These are phyloP conservation scores for Fistulifera pelliculosa DNA, from an alignment of 108 stramenopile species.

Conservation along the genomic window DNA sequence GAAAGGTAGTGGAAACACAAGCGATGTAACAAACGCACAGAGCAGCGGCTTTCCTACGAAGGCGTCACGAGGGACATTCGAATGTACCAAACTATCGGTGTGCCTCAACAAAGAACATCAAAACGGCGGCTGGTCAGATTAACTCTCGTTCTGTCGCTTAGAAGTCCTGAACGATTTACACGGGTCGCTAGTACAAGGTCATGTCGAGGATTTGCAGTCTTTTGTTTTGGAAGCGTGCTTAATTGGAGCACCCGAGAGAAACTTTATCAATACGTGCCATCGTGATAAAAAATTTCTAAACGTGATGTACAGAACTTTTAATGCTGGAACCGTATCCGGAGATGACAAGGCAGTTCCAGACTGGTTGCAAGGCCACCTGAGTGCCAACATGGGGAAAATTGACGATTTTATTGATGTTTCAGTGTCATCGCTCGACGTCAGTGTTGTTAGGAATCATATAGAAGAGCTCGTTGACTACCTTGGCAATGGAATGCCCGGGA, in stretches of 20 bases:
- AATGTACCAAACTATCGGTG: conserved; percentile 14
- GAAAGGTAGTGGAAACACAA: conserved; percentile 6
- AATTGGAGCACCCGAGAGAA: neutral
- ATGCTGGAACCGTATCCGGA: neutral
- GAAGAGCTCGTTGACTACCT: conserved; percentile 66
- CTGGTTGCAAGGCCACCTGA: conserved; percentile 4
- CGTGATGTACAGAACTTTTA: neutral
- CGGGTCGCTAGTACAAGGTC: conserved; percentile 11
- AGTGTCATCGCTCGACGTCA: conserved; percentile 36
- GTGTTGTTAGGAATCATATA: conserved; percentile 41
- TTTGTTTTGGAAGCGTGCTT: neutral
- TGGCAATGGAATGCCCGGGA: conserved; percentile 64
- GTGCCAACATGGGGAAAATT: conserved; percentile 7
- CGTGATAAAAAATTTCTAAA: neutral
- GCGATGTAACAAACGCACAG: neutral
- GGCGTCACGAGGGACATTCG: neutral
- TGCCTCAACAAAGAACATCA: conserved; percentile 74
- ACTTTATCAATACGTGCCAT: neutral
- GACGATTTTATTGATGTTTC: conserved; percentile 49
- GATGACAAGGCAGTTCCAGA: neutral
- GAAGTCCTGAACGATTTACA: conserved; percentile 39
- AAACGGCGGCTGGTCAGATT: conserved; percentile 39
- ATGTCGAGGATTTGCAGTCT: neutral
- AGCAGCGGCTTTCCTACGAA: neutral
- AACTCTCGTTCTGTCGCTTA: conserved; percentile 7